Percentiles rank a stretch among this genome's conserved stretches.
Conservation (phyloP, 1,284 basidiomycete species). For the Puccinia triticina region DNA sequence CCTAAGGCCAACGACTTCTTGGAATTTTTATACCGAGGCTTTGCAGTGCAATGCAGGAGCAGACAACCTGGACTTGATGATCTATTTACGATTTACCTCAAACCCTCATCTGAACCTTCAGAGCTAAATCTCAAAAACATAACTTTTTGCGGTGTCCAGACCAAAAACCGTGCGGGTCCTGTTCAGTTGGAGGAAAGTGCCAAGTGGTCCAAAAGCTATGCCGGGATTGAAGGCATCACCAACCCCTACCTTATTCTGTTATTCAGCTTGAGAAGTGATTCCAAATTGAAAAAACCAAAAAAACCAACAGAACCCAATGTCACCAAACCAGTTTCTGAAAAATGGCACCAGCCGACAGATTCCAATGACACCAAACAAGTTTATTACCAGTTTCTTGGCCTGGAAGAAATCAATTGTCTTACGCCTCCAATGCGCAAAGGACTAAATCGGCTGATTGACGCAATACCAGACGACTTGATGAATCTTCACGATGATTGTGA, state of each 20-base stretch:
- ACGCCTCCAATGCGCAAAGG: neutral
- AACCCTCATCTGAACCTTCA: neutral
- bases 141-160: neutral
- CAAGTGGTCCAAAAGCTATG: neutral
- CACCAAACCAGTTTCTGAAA: too few relatives aligned
- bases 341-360: too few relatives aligned
- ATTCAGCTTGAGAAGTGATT: neutral
- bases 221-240: neutral
- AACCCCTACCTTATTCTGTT: neutral
- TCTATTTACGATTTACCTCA: neutral
- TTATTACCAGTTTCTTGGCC: neutral
- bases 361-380: neutral
- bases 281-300: neutral
- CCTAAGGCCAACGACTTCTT: neutral
- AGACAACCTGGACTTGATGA: neutral
- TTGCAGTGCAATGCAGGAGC: neutral
- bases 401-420: neutral
- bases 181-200: neutral
- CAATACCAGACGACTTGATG: too few relatives aligned
- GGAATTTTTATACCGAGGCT: slow-evolving; percentile 8
- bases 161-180: neutral
- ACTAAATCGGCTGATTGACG: neutral
- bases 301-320: too few relatives aligned
- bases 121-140: neutral
- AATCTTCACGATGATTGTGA: too few relatives aligned